phyloP scores from a whole-genome alignment of 441 rosid genomes.

The Geranium incanum region DNA sequence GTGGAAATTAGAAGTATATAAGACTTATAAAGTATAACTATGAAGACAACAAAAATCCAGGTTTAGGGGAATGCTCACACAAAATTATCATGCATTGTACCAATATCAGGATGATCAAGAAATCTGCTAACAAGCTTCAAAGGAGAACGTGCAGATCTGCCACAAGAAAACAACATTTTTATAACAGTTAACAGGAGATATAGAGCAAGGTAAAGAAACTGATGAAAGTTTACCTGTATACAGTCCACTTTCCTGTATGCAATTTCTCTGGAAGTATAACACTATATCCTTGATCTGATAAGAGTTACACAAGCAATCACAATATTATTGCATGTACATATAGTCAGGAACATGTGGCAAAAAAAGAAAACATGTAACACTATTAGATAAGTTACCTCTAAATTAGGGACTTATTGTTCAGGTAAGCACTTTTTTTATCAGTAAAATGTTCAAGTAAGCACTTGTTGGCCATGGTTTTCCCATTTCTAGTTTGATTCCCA shows the following conservation, averaged over 20 bases:
- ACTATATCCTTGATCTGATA: conserved; percentile 80
- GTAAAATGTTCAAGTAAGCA: no score
- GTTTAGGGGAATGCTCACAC: conserved; percentile 45
- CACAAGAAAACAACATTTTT: conserved; percentile 12
- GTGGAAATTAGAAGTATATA: neutral
- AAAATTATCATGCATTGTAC: conserved; percentile 90
- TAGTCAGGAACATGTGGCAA: conserved; percentile 7
- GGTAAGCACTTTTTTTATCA: neutral
- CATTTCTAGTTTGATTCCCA: neutral
- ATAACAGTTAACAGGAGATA: conserved; percentile 8
- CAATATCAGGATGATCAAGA: conserved; percentile 79
- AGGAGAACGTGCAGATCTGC: conserved; percentile 79
- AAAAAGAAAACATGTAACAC: neutral
- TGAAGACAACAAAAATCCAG: neutral
- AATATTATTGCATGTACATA: conserved; percentile 15
- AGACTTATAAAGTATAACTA: neutral
- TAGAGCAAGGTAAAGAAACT: conserved; percentile 10
- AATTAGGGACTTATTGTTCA: conserved; percentile 2
- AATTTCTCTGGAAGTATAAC: conserved; percentile 92
- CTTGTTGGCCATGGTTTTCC: neutral
- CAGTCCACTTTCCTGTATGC: conserved; percentile 88
- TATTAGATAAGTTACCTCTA: neutral
- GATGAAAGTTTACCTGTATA: conserved; percentile 54
- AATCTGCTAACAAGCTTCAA: conserved; percentile 71
- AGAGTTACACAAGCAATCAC: conserved; percentile 17